These are phyloP conservation scores for Comarum palustre DNA, from an alignment of 306 rosid species.

Conservation along the genomic window DNA sequence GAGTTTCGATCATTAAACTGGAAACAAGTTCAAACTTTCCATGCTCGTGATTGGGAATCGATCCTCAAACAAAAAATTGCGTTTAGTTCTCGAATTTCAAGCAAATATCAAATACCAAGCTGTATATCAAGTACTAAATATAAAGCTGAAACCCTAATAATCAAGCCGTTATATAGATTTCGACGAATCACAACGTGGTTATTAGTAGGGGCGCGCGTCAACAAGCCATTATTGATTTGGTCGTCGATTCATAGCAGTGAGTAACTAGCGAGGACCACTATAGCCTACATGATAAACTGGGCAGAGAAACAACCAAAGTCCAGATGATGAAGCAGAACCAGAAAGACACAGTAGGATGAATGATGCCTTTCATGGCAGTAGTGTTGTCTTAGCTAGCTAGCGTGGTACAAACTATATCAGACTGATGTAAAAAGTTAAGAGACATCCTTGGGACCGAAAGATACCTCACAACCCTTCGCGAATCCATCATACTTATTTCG, in stretches of 20 bases:
- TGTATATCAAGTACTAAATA: not conserved
- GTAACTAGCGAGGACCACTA: not conserved
- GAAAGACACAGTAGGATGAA: not conserved
- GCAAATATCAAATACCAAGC: not conserved
- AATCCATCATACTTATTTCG: not conserved
- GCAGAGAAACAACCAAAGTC: not conserved
- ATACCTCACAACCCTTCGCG: constrained; percentile 23
- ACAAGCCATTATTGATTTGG: not conserved
- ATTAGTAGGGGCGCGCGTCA: not conserved
- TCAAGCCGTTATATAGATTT: not conserved
- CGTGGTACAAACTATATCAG: not conserved
- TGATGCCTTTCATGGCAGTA: not conserved
- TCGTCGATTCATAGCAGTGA: not conserved
- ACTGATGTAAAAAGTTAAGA: not conserved
- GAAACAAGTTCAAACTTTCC: too few relatives aligned
- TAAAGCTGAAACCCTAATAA: too few relatives aligned
- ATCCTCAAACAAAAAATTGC: too few relatives aligned
- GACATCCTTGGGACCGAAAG: constrained; percentile 31
- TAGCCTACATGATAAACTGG: not conserved
- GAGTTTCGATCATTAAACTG: too few relatives aligned
- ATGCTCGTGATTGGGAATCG: too few relatives aligned
- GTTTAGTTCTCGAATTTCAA: too few relatives aligned
- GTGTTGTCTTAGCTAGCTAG: not conserved
- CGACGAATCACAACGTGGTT: not conserved
- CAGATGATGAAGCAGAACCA: not conserved